Percentiles rank a stretch among this genome's conserved stretches.
These are phyloP conservation scores for Lentinula guzmanii DNA, from an alignment of 768 basidiomycete species.

Conservation along the genomic window DNA sequence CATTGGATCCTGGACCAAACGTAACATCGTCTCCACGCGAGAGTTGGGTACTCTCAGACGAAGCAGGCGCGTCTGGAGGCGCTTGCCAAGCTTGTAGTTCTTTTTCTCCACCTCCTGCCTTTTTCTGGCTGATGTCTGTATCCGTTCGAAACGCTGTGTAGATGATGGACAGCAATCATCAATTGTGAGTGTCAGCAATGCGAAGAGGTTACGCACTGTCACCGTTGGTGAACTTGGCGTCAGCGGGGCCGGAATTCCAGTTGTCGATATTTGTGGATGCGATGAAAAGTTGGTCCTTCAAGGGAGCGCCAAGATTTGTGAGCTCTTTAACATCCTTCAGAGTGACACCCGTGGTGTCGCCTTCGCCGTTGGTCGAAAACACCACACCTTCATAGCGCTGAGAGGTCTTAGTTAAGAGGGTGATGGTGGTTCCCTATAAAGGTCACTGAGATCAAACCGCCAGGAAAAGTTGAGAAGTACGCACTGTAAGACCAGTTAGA, in stretches of 20 bases:
- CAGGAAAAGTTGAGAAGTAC: constrained; percentile 20
- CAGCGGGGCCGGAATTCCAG: constrained; percentile 72
- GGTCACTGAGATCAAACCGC: constrained; percentile 4
- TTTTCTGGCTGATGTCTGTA: constrained; percentile 65
- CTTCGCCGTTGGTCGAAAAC: constrained; percentile 51
- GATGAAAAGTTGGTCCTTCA: constrained; percentile 67
- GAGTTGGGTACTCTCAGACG: constrained; percentile 16
- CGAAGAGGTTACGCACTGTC: constrained; percentile 49
- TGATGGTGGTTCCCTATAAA: constrained; percentile 68
- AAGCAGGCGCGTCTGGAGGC: constrained; percentile 25
- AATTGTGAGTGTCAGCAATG: background rate
- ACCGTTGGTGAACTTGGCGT: constrained; percentile 61
- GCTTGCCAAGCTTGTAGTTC: constrained; percentile 79
- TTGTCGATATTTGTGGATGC: constrained; percentile 66
- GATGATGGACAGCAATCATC: background rate
- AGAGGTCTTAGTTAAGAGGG: constrained; percentile 64
- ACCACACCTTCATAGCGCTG: constrained; percentile 75
- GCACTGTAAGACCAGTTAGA: constrained; percentile 65
- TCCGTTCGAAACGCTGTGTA: constrained; percentile 77
- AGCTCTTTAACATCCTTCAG: constrained; percentile 78
- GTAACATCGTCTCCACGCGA: constrained; percentile 58
- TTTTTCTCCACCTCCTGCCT: constrained; percentile 43
- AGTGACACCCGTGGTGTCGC: constrained; percentile 65
- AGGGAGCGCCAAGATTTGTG: constrained; percentile 55
- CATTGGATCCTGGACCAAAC: constrained; percentile 50